Percentiles rank a stretch among this genome's conserved stretches.
These are phyloP conservation scores for Bryum argenteum DNA, from an alignment of 225 moss, liverwort and hornwort species.

Conservation along the genomic window DNA sequence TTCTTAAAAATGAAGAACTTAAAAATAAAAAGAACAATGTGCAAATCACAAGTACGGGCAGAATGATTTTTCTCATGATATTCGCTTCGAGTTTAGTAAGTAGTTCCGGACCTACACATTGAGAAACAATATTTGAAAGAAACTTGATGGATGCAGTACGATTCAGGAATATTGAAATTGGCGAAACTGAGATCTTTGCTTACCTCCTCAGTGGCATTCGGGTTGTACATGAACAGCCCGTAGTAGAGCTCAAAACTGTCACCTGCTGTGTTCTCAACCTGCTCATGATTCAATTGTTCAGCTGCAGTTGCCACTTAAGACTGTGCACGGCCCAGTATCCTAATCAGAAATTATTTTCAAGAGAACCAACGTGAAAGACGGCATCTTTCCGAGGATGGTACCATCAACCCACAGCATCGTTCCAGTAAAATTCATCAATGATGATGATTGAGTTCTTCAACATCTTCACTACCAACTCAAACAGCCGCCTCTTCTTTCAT, in stretches of 20 bases:
- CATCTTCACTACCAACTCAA: slow-evolving; percentile 7
- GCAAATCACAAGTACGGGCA: slow-evolving; percentile 12
- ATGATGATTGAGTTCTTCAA: slow-evolving; percentile 18
- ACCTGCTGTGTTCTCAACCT: slow-evolving; percentile 86
- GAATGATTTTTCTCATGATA: not conserved
- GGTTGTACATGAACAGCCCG: slow-evolving; percentile 94
- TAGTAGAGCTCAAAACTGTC: slow-evolving; percentile 99
- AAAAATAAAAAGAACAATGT: slow-evolving; percentile 6
- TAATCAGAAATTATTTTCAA: slow-evolving; percentile 15
- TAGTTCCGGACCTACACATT: not conserved
- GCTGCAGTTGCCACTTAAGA: slow-evolving; percentile 26
- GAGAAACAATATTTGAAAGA: not conserved
- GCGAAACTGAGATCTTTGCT: not conserved
- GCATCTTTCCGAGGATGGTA: not conserved
- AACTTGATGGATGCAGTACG: slow-evolving; percentile 16
- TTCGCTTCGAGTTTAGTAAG: not conserved
- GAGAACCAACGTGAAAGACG: slow-evolving; percentile 2
- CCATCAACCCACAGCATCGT: slow-evolving; percentile 14
- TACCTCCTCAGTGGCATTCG: slow-evolving; percentile 96
- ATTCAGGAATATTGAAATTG: slow-evolving; percentile 8
- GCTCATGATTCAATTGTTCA: slow-evolving; percentile 36
- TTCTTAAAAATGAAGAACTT: not conserved
- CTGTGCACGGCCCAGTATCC: slow-evolving; percentile 27
- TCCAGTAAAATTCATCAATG: not conserved
- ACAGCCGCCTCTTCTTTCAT: not conserved